Conservation (phyloP, 257 asterid species). For the Fraxinus anomala region DNA sequence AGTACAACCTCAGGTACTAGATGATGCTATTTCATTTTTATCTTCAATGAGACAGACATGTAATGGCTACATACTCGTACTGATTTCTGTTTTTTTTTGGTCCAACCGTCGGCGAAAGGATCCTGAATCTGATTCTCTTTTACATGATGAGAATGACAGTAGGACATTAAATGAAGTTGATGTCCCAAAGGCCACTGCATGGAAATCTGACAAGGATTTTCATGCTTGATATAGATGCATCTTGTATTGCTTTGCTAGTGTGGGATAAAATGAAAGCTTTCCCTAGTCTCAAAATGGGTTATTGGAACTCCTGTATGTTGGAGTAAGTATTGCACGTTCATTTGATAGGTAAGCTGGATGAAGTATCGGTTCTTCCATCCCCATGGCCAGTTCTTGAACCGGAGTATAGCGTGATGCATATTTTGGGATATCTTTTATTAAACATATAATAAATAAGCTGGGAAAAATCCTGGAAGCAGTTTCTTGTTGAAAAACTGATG, state of each 20-base stretch:
- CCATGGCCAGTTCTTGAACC: slow-evolving; percentile 26
- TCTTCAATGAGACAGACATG: not conserved
- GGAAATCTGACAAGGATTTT: slow-evolving; percentile 55
- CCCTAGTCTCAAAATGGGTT: not conserved
- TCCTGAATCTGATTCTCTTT: slow-evolving; percentile 68
- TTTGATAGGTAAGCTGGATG: slow-evolving; percentile 20
- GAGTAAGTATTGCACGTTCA: slow-evolving; percentile 38
- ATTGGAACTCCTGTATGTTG: slow-evolving; percentile 26
- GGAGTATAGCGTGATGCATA: no score
- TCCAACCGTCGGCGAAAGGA: slow-evolving; percentile 49
- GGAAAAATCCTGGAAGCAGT: no score
- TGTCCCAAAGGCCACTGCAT: slow-evolving; percentile 44
- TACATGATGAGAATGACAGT: slow-evolving; percentile 53
- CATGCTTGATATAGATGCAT: not conserved
- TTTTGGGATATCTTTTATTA: no score
- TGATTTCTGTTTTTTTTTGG: not conserved
- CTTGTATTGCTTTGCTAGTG: slow-evolving; percentile 27
- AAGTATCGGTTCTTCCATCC: slow-evolving; percentile 15
- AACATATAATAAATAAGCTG: no score
- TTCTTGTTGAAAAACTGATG: no score
- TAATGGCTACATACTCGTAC: slow-evolving; percentile 18
- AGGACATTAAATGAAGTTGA: slow-evolving; percentile 42
- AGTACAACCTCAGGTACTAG: slow-evolving; percentile 53
- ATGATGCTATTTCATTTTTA: slow-evolving; percentile 21
- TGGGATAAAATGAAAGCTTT: slow-evolving; percentile 34